phyloP scores from a whole-genome alignment of 176 grass and related monocot species.

The Triticum dicoccoides region DNA sequence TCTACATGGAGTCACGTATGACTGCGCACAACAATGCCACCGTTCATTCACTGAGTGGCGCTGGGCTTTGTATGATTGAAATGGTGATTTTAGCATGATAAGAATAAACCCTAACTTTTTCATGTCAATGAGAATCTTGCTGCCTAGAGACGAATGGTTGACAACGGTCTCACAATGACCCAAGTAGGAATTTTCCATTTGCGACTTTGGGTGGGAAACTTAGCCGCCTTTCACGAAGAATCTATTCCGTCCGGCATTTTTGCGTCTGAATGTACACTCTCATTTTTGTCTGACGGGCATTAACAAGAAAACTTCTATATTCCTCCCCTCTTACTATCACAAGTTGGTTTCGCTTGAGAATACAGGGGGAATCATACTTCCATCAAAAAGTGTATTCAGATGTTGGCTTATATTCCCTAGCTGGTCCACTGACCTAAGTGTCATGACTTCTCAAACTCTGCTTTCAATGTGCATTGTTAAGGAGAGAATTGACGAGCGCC shows the following conservation, averaged over 20 bases:
- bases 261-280: not conserved
- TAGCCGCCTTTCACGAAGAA: not conserved
- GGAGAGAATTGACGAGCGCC: not conserved
- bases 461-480: not conserved
- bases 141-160: not conserved
- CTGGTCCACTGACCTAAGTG: not conserved
- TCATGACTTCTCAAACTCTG: not conserved
- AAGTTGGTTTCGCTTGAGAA: constrained; percentile 17
- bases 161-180: not conserved
- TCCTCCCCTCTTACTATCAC: not conserved
- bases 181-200: not conserved
- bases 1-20: too few species aligned
- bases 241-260: constrained; percentile 1
- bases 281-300: constrained; percentile 25
- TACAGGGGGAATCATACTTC: not conserved
- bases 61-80: not conserved
- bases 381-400: constrained; percentile 14
- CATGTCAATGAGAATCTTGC: not conserved
- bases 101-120: not conserved
- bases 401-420: not conserved
- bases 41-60: too few species aligned
- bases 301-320: constrained; percentile 31
- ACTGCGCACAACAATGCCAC: not conserved
- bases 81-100: not conserved
- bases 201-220: not conserved